Conservation (phyloP, 768 basidiomycete species). For the Butyriboletus loyo region DNA sequence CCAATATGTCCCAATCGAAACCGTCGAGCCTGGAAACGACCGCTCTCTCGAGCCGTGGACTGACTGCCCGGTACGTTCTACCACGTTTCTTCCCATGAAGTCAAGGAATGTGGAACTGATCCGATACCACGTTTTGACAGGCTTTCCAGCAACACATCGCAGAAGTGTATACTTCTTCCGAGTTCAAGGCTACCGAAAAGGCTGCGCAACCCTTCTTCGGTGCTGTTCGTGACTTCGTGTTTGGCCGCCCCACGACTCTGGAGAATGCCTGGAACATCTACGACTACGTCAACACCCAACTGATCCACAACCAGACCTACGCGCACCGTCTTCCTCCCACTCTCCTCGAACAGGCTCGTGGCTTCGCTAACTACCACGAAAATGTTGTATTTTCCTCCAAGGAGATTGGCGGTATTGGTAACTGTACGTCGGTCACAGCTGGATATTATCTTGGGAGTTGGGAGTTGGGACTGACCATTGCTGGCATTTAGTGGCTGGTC, state of each 20-base stretch:
- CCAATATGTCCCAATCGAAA: conserved; percentile 86
- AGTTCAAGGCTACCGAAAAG: conserved; percentile 61
- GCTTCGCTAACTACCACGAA: conserved; percentile 79
- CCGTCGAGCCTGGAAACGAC: conserved; percentile 82
- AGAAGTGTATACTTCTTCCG: conserved; percentile 55
- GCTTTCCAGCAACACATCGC: conserved; percentile 64
- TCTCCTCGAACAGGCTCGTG: conserved; percentile 69
- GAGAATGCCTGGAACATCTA: conserved; percentile 79
- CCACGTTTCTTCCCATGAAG: background rate
- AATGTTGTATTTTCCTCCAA: conserved; percentile 65
- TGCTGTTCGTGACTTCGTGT: conserved; percentile 65
- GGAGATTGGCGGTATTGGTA: conserved; percentile 65
- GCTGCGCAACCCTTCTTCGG: conserved; percentile 65
- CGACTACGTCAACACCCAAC: conserved; percentile 74
- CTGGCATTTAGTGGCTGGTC: conserved; percentile 64
- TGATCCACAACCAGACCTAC: conserved; percentile 80
- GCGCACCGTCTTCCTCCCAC: conserved; percentile 79
- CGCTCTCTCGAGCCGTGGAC: conserved; percentile 83
- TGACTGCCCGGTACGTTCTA: conserved; percentile 46
- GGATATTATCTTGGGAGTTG: background rate
- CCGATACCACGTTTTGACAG: conserved; percentile 30
- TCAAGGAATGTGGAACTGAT: conserved; percentile 9
- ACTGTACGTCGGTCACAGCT: conserved; percentile 52
- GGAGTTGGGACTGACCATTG: conserved; percentile 6
- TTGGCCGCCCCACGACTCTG: conserved; percentile 61